Base-by-base conservation (phyloP, 805 yeast species). In the Barnettozyma siamensis region DNA sequence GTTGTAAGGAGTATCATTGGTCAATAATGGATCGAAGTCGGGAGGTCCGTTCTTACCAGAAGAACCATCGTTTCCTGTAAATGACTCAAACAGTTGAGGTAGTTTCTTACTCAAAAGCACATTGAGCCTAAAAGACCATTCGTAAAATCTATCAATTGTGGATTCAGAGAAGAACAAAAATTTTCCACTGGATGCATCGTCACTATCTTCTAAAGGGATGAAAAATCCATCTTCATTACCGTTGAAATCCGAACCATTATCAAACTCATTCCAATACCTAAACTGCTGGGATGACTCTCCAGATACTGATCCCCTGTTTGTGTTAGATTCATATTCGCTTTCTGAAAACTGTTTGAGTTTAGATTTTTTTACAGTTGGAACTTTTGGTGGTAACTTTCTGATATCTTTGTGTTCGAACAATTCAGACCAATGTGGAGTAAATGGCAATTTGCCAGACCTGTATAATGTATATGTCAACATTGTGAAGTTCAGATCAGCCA, bases 191-290 rank as follows among this genome's bases (percentile, higher is more conserved):
- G 35, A 24, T 30, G 65, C 69, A 16, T 43, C 36, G 31, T 65
- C 69, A 20, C 49, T 38, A 5, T 44, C 50, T 15, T 54, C 56
- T 10, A 60, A 52, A 18, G 64, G 58, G 29, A 69, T 65, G 38
- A 64, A 60, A 5, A 65, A 67, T 7, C 51, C 63, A 27, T 54
- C 64, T 27, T 57, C 65, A 26, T 65, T 68, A 21, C 57, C 63
- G 43, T 65, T 76, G 33, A 62, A 74, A 43, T 78, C 84, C 1
- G 80, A 76, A 0, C 73, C 74, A 50, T 79, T 68, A 51, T 79
- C 85, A 54, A 79, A 79, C 59, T 79, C 85, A 52, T 79, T 79
- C 85, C 85, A 79, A 55, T 79, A 79, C 35, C 80, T 56, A 31
- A 53, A 52, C 50, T 38, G 58, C 39, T 41, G 43, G 4, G 50